These are phyloP conservation scores for Vaccinium macrocarpon DNA, from an alignment of 148 eudicot genomes.

Conservation along the genomic window DNA sequence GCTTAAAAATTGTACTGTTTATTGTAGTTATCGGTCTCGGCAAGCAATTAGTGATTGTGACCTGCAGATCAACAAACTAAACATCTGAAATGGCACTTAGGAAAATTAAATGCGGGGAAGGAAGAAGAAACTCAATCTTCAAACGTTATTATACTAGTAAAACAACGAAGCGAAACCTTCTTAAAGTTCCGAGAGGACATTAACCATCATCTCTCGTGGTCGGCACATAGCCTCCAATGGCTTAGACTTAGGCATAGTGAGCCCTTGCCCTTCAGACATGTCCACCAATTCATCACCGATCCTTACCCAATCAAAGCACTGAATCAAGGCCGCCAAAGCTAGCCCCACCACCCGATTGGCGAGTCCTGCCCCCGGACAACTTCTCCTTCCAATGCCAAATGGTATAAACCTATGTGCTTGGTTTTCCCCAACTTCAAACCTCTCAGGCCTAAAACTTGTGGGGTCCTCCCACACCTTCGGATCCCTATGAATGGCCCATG, in stretches of 20 bases:
- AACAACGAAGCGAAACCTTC: not conserved
- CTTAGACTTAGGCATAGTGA: slow-evolving; percentile 37
- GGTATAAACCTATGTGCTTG: slow-evolving; percentile 36
- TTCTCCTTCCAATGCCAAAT: slow-evolving; percentile 43
- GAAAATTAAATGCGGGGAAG: too few relatives aligned
- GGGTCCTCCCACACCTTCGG: slow-evolving; percentile 36
- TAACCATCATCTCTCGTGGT: not conserved
- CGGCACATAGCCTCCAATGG: slow-evolving; percentile 35
- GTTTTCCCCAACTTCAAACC: slow-evolving; percentile 28
- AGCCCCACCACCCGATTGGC: slow-evolving; percentile 34
- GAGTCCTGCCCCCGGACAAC: slow-evolving; percentile 38
- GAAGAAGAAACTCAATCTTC: too few relatives aligned
- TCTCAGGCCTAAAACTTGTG: slow-evolving; percentile 37
- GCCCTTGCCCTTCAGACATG: slow-evolving; percentile 36
- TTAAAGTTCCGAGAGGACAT: slow-evolving; percentile 6
- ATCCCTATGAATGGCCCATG: slow-evolving; percentile 28
- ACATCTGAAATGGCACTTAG: too few relatives aligned
- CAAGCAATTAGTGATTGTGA: too few relatives aligned
- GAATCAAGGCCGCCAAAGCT: slow-evolving; percentile 35
- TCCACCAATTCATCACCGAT: slow-evolving; percentile 28
- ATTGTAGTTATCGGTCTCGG: too few relatives aligned
- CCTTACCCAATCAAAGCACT: slow-evolving; percentile 48
- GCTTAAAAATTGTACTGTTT: too few relatives aligned
- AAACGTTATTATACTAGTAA: too few relatives aligned
- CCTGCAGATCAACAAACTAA: too few relatives aligned